Evolutionary conservation across 495 filamentous ascomycete species (phyloP).

Genomic region (Penicillium herquei): DNA sequence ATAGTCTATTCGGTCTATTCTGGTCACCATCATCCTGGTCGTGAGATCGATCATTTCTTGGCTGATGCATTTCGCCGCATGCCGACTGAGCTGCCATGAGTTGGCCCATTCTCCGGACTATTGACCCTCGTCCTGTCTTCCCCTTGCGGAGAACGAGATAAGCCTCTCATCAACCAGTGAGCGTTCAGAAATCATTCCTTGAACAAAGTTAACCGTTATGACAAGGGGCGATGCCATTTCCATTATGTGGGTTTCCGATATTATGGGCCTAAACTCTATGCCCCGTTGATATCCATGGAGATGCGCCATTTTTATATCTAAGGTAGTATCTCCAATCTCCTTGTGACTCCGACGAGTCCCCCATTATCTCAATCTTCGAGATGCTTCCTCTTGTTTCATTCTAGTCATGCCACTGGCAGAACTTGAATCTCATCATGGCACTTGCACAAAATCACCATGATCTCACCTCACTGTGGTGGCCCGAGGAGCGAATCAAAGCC

Average conservation of each 20-base stretch:
- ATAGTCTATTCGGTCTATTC: slow-evolving; percentile 2
- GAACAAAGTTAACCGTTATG: not conserved
- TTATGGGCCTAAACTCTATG: not conserved
- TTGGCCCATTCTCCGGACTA: slow-evolving; percentile 10
- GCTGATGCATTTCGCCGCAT: slow-evolving; percentile 1
- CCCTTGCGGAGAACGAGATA: slow-evolving; percentile 36
- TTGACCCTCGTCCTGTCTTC: slow-evolving; percentile 12
- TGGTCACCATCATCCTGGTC: not conserved
- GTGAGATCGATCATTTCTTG: slow-evolving; percentile 12
- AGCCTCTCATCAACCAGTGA: slow-evolving; percentile 26
- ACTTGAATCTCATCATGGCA: slow-evolving; percentile 27
- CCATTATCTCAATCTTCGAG: not conserved
- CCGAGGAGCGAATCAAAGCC: slow-evolving; percentile 69
- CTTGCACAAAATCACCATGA: slow-evolving; percentile 18
- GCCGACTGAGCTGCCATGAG: slow-evolving; percentile 1
- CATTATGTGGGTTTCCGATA: not conserved
- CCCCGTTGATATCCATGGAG: not conserved
- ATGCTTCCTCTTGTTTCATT: not conserved
- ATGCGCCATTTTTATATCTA: slow-evolving; percentile 4
- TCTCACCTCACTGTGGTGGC: slow-evolving; percentile 68
- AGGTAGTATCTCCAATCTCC: too few relatives aligned
- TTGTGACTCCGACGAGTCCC: too few relatives aligned
- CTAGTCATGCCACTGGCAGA: slow-evolving; percentile 13
- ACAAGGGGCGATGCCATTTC: not conserved
- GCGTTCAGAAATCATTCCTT: not conserved